Evolutionary conservation across 305 asterid species (phyloP).

Genomic region (Rubia balearica): DNA sequence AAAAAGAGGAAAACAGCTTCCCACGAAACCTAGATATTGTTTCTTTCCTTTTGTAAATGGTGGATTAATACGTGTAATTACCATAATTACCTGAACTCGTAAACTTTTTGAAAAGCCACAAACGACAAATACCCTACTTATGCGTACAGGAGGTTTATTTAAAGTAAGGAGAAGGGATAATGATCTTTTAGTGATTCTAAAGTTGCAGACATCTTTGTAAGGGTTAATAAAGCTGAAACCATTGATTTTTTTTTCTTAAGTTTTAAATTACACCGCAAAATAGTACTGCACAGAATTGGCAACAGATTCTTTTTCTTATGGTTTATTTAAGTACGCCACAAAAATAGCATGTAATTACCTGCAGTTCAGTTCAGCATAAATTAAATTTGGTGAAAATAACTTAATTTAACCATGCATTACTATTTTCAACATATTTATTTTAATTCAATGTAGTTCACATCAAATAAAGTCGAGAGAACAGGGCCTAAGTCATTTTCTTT

Average conservation of each 20-base stretch:
- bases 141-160: conserved; percentile 29
- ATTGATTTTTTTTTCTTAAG: conserved; percentile 27
- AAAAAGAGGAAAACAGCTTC: neutral
- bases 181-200: conserved; percentile 43
- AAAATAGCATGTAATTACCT: no score
- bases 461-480: no score
- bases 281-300: neutral
- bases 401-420: no score
- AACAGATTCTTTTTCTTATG: neutral
- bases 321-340: no score
- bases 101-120: conserved; percentile 25
- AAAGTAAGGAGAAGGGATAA: conserved; percentile 29
- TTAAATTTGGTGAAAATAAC: no score
- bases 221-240: conserved; percentile 20
- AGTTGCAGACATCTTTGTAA: conserved; percentile 23
- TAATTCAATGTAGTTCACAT: no score
- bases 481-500: no score
- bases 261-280: neutral
- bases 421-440: no score
- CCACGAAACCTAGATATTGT: conserved; percentile 1
- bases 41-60: conserved; percentile 12
- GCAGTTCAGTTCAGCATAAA: no score
- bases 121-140: conserved; percentile 43
- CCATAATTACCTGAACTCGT: conserved; percentile 16
- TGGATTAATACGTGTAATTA: neutral